Base-by-base conservation (phyloP, 2,329 filamentous ascomycete species). In the Penicillium sp. region DNA sequence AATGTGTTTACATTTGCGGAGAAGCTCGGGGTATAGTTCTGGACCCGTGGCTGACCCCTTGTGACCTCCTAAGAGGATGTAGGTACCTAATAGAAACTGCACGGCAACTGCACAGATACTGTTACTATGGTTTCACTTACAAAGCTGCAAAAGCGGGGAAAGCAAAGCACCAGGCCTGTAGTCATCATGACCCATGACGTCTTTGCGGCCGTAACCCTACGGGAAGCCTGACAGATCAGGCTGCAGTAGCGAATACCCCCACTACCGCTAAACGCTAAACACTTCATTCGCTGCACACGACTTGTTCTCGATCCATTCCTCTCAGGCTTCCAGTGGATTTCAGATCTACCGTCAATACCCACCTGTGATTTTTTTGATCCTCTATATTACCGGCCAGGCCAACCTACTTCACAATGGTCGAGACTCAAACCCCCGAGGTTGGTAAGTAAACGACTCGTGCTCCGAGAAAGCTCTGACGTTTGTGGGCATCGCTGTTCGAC, bases 391-490 rank as follows among this genome's bases (percentile, higher is more conserved):
- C 56, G 29, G 62, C 60, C 69, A 71, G 69, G 61, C 50, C 55
- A 52, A 58, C 59, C 51, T 54, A 49, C 48, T 64, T 57, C 69
- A 73, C 67, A 69, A 75, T 75, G 73, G 71, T 72, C 54, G 73
- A 75, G 54, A 64, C 60, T 25, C 67, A 73, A 65, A 64, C 69
- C 48, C 64, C 70, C 67, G 73, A 74, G 71, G 70, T 75, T 72
- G 73, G 73, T 75, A 73, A 64, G 73, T 75, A 60, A 59, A 57
- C 57, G 57, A 53, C 59, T 67, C 54, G 52, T 59, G 55, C 53
- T 61, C 59, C 64, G 58, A 54, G 61, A 69, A 70, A 66, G 63
- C 67, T 69, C 67, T 66, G 62, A 62, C 58, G 62, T 66, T 67
- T 71, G 69, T 72, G 69, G 68, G 68, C 62, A 60, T 64, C 54